phyloP scores from a whole-genome alignment of 352 stramenopile genomes.

The Phytophthora idaei region DNA sequence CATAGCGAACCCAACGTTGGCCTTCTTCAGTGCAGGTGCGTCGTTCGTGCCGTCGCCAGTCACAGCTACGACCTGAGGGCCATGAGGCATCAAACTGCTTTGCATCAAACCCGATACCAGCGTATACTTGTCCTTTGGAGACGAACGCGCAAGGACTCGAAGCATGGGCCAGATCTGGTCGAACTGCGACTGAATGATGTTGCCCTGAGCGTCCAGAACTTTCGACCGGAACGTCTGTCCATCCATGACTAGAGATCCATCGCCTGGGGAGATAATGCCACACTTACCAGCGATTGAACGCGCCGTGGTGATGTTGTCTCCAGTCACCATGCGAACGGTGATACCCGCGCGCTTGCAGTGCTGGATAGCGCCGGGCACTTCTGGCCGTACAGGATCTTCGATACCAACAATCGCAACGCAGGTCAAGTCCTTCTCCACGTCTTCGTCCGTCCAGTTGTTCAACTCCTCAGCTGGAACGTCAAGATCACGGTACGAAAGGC shows the following conservation, averaged over 20 bases:
- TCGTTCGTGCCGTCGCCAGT: conserved; percentile 97
- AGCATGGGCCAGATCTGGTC: conserved; percentile 69
- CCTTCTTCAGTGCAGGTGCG: conserved; percentile 79
- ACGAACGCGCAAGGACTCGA: conserved; percentile 53
- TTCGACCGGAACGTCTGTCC: conserved; percentile 47
- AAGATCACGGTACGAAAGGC: conserved; percentile 78
- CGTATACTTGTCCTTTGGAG: conserved; percentile 62
- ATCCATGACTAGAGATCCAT: conserved; percentile 59
- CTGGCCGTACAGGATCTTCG: conserved; percentile 45
- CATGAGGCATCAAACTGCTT: conserved; percentile 44
- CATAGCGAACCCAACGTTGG: conserved; percentile 94
- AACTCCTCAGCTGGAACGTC: conserved; percentile 32
- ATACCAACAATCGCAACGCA: conserved; percentile 52
- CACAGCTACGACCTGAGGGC: conserved; percentile 90
- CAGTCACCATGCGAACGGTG: conserved; percentile 53
- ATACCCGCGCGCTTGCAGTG: conserved; percentile 49
- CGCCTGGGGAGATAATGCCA: conserved; percentile 39
- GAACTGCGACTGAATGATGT: conserved; percentile 58
- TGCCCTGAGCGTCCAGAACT: conserved; percentile 50
- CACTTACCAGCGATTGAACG: conserved; percentile 49
- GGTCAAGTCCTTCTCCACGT: conserved; percentile 56
- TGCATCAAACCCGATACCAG: conserved; percentile 59
- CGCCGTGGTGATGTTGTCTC: conserved; percentile 52
- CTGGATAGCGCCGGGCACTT: conserved; percentile 44
- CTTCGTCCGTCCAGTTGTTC: conserved; percentile 51